A percentile compares a stretch with the other conserved stretches of the same genome.
phyloP scores from a whole-genome alignment of 768 basidiomycete species.

The Rossbeevera mucosa region DNA sequence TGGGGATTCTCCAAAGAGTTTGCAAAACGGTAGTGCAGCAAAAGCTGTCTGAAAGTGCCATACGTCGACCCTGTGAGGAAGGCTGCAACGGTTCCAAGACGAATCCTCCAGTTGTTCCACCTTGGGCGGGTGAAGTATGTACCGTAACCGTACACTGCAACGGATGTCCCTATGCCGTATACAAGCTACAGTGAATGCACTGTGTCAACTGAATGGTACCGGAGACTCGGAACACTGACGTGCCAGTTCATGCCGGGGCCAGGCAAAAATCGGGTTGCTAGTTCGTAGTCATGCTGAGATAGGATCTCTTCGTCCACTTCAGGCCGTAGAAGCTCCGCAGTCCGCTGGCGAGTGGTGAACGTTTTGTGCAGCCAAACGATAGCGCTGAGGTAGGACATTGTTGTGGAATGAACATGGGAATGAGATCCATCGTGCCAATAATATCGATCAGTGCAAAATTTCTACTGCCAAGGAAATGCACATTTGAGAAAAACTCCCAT shows the following conservation, averaged over 20 bases:
- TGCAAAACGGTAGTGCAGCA: constrained; percentile 28
- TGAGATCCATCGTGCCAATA: not conserved
- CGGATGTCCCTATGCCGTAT: constrained; percentile 23
- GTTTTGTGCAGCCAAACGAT: constrained; percentile 39
- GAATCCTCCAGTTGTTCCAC: constrained; percentile 25
- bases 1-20: constrained; percentile 30
- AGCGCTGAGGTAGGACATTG: constrained; percentile 27
- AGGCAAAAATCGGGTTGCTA: constrained; percentile 51
- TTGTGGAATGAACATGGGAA: not conserved
- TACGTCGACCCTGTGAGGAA: constrained; percentile 30
- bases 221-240: constrained; percentile 30
- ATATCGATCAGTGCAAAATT: not conserved
- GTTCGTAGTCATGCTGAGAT: constrained; percentile 49
- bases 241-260: constrained; percentile 42
- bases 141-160: constrained; percentile 24
- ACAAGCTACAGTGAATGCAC: constrained; percentile 9
- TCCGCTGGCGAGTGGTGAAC: constrained; percentile 40
- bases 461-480: not conserved
- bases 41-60: constrained; percentile 29
- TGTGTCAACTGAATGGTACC: not conserved
- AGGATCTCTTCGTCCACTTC: constrained; percentile 28
- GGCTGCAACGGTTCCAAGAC: constrained; percentile 21
- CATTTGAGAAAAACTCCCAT: not conserved
- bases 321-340: constrained; percentile 28
- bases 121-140: constrained; percentile 25